Evolutionary conservation across 164 flowering plant genomes (phyloP).

Genomic region (Chloranthus sessilifolius): DNA sequence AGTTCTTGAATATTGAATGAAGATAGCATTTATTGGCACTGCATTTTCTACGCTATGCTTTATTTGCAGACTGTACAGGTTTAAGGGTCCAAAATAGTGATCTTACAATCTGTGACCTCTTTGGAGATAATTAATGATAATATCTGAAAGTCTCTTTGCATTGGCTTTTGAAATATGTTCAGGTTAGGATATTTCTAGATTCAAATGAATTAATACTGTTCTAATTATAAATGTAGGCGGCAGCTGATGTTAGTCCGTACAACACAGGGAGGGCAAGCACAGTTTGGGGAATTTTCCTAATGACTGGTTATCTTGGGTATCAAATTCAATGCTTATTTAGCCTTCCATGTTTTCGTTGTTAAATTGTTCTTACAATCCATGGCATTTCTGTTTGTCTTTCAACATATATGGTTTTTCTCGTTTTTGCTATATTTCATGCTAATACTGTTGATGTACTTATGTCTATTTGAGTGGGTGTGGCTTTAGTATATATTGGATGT

Average conservation of each 20-base stretch:
- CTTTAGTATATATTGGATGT: no score
- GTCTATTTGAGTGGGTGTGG: no score
- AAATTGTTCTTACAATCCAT: not conserved
- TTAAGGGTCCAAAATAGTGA: no score
- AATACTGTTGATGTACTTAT: no score
- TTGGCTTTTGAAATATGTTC: not conserved
- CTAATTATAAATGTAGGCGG: constrained; percentile 42
- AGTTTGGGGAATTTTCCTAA: constrained; percentile 85
- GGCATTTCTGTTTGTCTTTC: not conserved
- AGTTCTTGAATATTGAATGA: no score
- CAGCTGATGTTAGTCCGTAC: constrained; percentile 63
- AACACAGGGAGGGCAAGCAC: constrained; percentile 82
- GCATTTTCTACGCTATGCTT: no score
- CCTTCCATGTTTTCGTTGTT: not conserved
- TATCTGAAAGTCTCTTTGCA: no score
- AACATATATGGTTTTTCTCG: not conserved
- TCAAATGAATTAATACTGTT: constrained; percentile 6
- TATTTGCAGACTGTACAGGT: no score
- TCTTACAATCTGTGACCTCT: no score
- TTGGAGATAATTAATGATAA: no score
- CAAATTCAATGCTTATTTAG: constrained; percentile 6
- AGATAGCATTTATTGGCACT: no score
- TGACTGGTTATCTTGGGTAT: constrained; percentile 95
- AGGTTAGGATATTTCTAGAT: not conserved
- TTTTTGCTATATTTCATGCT: no score